These are phyloP conservation scores for Stentor coeruleus DNA, from an alignment of 73 alveolate species.

Conservation along the genomic window DNA sequence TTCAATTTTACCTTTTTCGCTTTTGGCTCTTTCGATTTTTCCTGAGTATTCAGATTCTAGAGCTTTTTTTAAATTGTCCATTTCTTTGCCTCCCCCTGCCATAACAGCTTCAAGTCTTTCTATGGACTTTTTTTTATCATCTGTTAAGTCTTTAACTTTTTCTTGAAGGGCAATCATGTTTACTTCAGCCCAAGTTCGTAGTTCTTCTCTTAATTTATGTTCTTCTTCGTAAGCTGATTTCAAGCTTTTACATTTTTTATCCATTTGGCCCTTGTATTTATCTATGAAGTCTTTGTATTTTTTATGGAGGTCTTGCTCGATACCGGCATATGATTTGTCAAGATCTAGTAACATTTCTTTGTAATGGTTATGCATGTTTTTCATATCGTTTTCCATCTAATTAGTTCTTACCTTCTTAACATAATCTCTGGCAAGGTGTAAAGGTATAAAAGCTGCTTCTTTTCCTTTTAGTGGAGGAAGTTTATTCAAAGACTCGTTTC, in stretches of 20 bases:
- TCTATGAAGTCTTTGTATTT: constrained; percentile 18
- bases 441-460: constrained; percentile 7
- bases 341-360: not conserved
- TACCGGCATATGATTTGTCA: constrained; percentile 1
- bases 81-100: constrained; percentile 13
- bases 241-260: not conserved
- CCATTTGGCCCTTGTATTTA: not conserved
- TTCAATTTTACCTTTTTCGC: not conserved
- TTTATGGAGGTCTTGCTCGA: constrained; percentile 18
- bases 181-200: constrained; percentile 6
- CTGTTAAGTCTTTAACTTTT: not conserved
- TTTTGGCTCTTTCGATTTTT: not conserved
- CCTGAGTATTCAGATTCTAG: not conserved
- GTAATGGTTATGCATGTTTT: not conserved
- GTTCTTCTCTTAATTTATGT: constrained; percentile 10
- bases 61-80: not conserved
- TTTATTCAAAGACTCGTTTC: not conserved
- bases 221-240: not conserved
- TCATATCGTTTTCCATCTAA: constrained; percentile 23
- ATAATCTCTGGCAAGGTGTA: not conserved
- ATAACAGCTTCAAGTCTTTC: not conserved
- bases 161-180: not conserved
- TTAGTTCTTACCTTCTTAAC: no score
- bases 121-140: not conserved
- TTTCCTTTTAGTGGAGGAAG: not conserved